These are phyloP conservation scores for Trichosporon asahii DNA, from an alignment of 1,284 basidiomycete species.

Conservation along the genomic window DNA sequence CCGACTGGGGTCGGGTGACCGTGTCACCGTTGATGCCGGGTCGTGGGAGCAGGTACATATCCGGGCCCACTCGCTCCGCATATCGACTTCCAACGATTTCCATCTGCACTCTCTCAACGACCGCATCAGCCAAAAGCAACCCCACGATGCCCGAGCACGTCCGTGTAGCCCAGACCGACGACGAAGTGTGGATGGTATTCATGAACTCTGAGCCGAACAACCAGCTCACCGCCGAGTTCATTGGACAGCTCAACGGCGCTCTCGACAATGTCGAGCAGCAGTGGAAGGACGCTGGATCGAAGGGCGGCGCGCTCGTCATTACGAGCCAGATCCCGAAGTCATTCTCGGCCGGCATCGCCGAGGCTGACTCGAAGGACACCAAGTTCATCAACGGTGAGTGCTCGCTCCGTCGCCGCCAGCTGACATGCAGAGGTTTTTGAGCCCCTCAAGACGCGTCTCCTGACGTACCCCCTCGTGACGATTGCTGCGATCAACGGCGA, in stretches of 20 bases:
- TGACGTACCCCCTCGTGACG: slow-evolving; percentile 57
- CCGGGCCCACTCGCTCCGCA: not conserved
- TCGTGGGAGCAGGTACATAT: not conserved
- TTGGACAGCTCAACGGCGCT: not conserved
- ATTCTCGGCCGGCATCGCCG: slow-evolving; percentile 83
- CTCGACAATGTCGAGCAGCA: slow-evolving; percentile 6
- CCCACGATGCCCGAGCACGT: slow-evolving; percentile 3
- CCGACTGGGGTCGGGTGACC: slow-evolving; percentile 1
- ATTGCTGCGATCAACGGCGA: slow-evolving; percentile 89
- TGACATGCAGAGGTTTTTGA: slow-evolving; percentile 42
- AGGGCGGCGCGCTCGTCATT: slow-evolving; percentile 67
- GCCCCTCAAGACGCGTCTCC: slow-evolving; percentile 40
- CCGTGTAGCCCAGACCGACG: slow-evolving; percentile 4
- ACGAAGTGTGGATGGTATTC: slow-evolving; percentile 5
- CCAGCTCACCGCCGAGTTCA: slow-evolving; percentile 5
- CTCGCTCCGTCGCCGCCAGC: no score
- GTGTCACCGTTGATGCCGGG: not conserved
- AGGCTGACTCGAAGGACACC: slow-evolving; percentile 61
- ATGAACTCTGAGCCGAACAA: slow-evolving; percentile 9
- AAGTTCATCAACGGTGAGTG: slow-evolving; percentile 69
- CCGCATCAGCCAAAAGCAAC: not conserved
- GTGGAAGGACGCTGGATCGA: slow-evolving; percentile 29
- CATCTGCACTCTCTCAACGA: not conserved
- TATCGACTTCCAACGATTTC: not conserved
- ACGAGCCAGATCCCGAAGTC: slow-evolving; percentile 75